Evolutionary conservation across 2,329 filamentous ascomycete species (phyloP), one percentile per base, ranked within the genome.

Genomic region (Thelonectria olida): DNA sequence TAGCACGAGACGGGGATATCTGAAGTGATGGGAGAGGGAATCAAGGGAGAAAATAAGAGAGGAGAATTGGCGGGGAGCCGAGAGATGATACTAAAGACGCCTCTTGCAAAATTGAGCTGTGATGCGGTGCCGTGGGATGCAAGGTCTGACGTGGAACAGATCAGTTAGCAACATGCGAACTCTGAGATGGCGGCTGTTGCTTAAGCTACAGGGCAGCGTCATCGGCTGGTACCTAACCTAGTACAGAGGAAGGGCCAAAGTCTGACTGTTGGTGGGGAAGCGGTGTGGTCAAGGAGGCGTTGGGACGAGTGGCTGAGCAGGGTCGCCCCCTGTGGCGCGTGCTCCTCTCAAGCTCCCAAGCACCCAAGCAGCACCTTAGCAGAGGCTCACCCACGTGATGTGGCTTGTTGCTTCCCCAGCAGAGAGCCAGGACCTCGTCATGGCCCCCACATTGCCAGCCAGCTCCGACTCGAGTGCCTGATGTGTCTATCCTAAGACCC

Each of bases 201-300:
- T 15, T 41, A 48, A 58, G 61, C 62, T 52, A 54, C 39, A 34
- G 47, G 58, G 58, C 52, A 52, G 73, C 73, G 73, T 75, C 73
- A 75, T 69, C 64, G 67, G 28, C 56, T 74, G 74, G 73, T 76
- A 76, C 74, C 74, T 76, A 70, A 65, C 47, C 54, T 61, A 61
- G 47, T 41, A 23, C 28, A 31, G n/a, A n/a, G 13, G 28, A 8
- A 31, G 28, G 28, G 28, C 28, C 28, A 31, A 31, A 31, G 10
- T 5, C 28, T 3, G 52, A 60, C 61, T 62, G 42, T 49, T 64
- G 63, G 67, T 72, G 69, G 69, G 59, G 69, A 69, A 70, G 69
- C 69, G 68, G 70, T 70, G 69, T 69, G 64, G 44, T 23, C 8
- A 15, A 27, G 23, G 25, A n/a, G 8, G 10, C 13, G 22, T 17